Evolutionary conservation across 1,284 basidiomycete genomes (phyloP).

Genomic region (Austroboletus niveus): DNA sequence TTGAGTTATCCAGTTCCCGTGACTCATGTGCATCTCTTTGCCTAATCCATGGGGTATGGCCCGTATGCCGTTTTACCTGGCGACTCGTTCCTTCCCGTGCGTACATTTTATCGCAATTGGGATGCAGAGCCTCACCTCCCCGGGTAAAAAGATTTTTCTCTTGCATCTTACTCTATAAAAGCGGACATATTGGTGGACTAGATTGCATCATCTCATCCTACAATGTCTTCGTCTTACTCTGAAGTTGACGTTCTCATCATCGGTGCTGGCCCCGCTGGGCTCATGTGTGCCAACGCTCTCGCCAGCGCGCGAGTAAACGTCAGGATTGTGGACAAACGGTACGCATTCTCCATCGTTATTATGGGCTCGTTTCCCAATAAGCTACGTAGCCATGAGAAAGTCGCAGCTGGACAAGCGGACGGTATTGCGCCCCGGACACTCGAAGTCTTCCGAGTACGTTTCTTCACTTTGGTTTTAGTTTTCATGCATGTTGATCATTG

Average conservation of each 20-base stretch:
- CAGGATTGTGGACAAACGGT: slow-evolving; percentile 67
- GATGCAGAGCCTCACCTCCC: background rate
- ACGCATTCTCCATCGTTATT: background rate
- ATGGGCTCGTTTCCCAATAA: background rate
- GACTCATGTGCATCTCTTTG: background rate
- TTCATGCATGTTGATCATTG: background rate
- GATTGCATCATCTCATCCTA: background rate
- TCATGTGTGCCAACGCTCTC: slow-evolving; percentile 65
- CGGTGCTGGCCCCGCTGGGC: slow-evolving; percentile 57
- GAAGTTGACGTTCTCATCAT: slow-evolving; percentile 55
- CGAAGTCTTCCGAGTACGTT: slow-evolving; percentile 66
- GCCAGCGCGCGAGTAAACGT: slow-evolving; percentile 58
- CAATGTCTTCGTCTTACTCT: background rate
- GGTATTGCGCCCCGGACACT: slow-evolving; percentile 77
- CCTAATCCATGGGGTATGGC: background rate
- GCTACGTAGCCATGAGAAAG: slow-evolving; percentile 47
- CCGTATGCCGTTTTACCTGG: background rate
- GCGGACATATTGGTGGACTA: background rate
- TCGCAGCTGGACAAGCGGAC: slow-evolving; percentile 73
- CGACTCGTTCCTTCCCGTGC: background rate
- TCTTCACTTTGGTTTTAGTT: background rate
- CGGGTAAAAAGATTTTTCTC: background rate
- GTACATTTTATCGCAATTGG: background rate
- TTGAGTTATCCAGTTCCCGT: background rate
- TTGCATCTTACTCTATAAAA: slow-evolving; percentile 1